A percentile compares a stretch with the other conserved stretches of the same genome.
Evolutionary conservation across 805 yeast genomes (phyloP).

Genomic region (Candida railenensis): DNA sequence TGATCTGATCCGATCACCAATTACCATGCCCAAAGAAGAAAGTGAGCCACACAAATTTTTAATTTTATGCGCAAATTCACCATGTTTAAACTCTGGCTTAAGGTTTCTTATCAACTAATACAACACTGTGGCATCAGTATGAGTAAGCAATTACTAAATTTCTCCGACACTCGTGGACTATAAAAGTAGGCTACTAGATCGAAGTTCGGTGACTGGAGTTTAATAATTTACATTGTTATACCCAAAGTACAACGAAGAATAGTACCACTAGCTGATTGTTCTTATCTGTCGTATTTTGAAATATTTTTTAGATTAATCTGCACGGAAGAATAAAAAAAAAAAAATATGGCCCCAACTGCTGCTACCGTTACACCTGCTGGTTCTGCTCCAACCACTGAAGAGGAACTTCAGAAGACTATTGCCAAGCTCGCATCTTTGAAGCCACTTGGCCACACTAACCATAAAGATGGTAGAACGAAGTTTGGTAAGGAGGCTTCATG

Average conservation of each 20-base stretch:
- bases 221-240: no score
- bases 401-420: slow-evolving; percentile 15
- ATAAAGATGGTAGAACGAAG: slow-evolving; percentile 2
- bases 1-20: background rate
- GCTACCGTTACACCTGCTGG: background rate
- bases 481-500: slow-evolving; percentile 10
- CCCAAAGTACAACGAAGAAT: no score
- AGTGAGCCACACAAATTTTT: background rate
- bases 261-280: no score
- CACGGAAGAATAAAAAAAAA: background rate
- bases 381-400: slow-evolving; percentile 5
- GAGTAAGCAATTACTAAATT: background rate
- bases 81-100: background rate
- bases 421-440: slow-evolving; percentile 13
- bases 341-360: slow-evolving; percentile 5
- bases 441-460: slow-evolving; percentile 10
- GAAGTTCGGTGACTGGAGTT: no score
- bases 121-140: background rate
- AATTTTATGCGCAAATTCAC: background rate
- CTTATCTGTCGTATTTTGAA: no score
- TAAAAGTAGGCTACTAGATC: background rate
- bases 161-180: background rate
- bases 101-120: background rate
- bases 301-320: no score
- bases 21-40: no score